These are phyloP conservation scores for Xerocomus cyaneibrunnescens DNA, from an alignment of 1,284 basidiomycete genomes.

Conservation along the genomic window DNA sequence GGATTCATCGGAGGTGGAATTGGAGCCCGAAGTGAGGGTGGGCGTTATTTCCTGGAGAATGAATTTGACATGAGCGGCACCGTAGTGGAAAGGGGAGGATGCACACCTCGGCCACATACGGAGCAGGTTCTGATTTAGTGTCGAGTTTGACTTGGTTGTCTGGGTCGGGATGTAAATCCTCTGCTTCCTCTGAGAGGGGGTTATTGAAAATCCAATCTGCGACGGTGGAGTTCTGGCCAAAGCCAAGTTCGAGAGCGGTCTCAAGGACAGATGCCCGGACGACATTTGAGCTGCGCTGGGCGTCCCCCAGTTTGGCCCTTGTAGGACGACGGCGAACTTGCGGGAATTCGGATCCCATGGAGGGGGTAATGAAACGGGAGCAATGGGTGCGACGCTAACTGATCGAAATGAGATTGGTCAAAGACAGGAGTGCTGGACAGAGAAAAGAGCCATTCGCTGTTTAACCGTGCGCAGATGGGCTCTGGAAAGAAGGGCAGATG, in stretches of 20 bases:
- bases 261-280: slow-evolving; percentile 71
- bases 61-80: slow-evolving; percentile 10
- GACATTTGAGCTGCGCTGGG: slow-evolving; percentile 49
- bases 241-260: slow-evolving; percentile 62
- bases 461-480: slow-evolving; percentile 6
- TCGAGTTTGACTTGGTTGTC: neutral
- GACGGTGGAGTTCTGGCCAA: slow-evolving; percentile 54
- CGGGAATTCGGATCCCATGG: slow-evolving; percentile 21
- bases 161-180: slow-evolving; percentile 29
- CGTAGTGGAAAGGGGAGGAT: neutral
- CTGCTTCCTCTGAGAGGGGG: slow-evolving; percentile 51
- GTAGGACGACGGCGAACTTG: slow-evolving; percentile 32
- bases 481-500: slow-evolving; percentile 8
- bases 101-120: slow-evolving; percentile 23
- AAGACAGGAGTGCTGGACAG: slow-evolving; percentile 2
- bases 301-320: slow-evolving; percentile 17
- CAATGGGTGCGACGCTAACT: slow-evolving; percentile 1
- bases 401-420: slow-evolving; percentile 21
- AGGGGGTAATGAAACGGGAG: slow-evolving; percentile 5
- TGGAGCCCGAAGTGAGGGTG: slow-evolving; percentile 29
- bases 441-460: slow-evolving; percentile 28
- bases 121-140: slow-evolving; percentile 4
- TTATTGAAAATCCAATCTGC: slow-evolving; percentile 69
- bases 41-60: slow-evolving; percentile 28
- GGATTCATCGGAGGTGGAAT: slow-evolving; percentile 34